A percentile compares a stretch with the other conserved stretches of the same genome.
Evolutionary conservation across 75 land plant species (phyloP).

Genomic region (Sequoia sempervirens): DNA sequence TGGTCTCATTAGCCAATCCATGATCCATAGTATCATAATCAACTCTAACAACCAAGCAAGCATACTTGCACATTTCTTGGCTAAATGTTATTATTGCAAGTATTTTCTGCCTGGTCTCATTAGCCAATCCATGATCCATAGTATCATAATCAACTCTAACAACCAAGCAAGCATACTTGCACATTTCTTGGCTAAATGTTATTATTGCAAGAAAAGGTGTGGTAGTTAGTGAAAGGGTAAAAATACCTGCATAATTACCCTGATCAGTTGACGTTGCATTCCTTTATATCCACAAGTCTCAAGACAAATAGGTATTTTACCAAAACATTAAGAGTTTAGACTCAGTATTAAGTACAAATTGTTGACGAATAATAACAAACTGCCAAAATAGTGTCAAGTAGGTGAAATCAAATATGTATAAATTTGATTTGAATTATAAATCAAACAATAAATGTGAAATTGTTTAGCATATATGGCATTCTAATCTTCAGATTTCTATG

Average conservation of each 20-base stretch:
- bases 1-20: constrained; percentile 1
- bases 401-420: not conserved
- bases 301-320: not conserved
- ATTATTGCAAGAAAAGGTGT: constrained; percentile 3
- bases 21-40: not conserved
- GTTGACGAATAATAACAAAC: not conserved
- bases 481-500: not conserved
- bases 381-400: not conserved
- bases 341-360: not conserved
- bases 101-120: constrained; percentile 10
- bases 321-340: not conserved
- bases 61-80: constrained; percentile 55
- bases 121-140: constrained; percentile 5
- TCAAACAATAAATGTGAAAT: not conserved
- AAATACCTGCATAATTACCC: not conserved
- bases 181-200: not conserved
- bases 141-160: constrained; percentile 34
- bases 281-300: not conserved
- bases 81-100: constrained; percentile 28
- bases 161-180: constrained; percentile 93
- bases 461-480: not conserved
- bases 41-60: constrained; percentile 83
- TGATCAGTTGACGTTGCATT: not conserved
- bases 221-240: not conserved
- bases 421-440: not conserved